Evolutionary conservation across 2,329 filamentous ascomycete genomes (phyloP).

Genomic region (Aureobasidium sp.): DNA sequence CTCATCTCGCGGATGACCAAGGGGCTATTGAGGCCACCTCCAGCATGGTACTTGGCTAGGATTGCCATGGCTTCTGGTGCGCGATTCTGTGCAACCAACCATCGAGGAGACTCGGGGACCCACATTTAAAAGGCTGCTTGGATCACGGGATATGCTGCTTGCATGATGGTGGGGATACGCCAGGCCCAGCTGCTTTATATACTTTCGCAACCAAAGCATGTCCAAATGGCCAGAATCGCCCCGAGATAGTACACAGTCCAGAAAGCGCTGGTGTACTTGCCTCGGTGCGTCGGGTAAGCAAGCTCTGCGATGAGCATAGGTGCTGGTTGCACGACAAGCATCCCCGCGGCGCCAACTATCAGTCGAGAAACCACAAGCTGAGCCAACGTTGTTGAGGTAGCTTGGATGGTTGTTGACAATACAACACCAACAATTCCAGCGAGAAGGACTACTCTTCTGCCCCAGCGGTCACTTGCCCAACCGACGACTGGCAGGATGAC

Average conservation of each 20-base stretch:
- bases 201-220: constrained; percentile 54
- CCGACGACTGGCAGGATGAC: constrained; percentile 31
- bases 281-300: constrained; percentile 35
- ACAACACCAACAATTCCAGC: constrained; percentile 29
- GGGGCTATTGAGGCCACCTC: constrained; percentile 44
- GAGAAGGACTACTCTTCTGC: constrained; percentile 33
- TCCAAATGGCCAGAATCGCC: constrained; percentile 47
- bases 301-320: constrained; percentile 36
- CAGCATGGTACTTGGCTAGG: constrained; percentile 55
- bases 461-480: constrained; percentile 33
- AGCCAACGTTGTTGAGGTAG: constrained; percentile 20
- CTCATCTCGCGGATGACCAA: constrained; percentile 58
- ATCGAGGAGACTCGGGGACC: constrained; percentile 58
- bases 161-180: constrained; percentile 43
- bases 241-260: constrained; percentile 50
- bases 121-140: constrained; percentile 51
- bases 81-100: constrained; percentile 55
- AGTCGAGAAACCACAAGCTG: constrained; percentile 32
- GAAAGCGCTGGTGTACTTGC: constrained; percentile 28
- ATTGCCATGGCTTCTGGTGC: constrained; percentile 55
- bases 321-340: constrained; percentile 24
- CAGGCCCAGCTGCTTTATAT: constrained; percentile 46
- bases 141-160: constrained; percentile 35
- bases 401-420: constrained; percentile 28
- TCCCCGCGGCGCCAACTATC: constrained; percentile 31